Conservation (phyloP, 208 protist genomes). For the Herpetomonas samuelpessoai region DNA sequence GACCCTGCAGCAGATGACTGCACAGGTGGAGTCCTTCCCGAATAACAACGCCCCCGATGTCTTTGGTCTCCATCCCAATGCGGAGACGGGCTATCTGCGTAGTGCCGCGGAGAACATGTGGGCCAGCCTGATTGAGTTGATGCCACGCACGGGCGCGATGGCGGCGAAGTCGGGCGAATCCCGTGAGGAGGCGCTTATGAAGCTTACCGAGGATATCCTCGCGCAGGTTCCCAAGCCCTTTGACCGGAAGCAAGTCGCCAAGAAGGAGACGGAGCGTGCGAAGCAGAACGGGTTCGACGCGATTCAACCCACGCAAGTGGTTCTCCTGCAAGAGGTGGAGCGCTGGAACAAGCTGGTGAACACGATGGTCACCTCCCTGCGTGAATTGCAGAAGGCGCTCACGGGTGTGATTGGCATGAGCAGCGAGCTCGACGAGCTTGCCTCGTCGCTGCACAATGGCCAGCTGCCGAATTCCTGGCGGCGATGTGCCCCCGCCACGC, state of each 20-base stretch:
- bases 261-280: slow-evolving; percentile 70
- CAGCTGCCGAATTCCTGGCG: slow-evolving; percentile 94
- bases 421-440: slow-evolving; percentile 95
- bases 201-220: slow-evolving; percentile 89
- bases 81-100: slow-evolving; percentile 98
- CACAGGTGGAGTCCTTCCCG: slow-evolving; percentile 92
- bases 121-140: slow-evolving; percentile 95
- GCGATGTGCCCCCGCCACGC: slow-evolving; percentile 92
- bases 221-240: slow-evolving; percentile 91
- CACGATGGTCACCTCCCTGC: slow-evolving; percentile 91
- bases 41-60: slow-evolving; percentile 96
- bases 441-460: slow-evolving; percentile 92
- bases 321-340: slow-evolving; percentile 98
- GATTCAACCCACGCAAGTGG: slow-evolving; percentile 94
- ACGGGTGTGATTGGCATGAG: slow-evolving; percentile 98
- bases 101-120: slow-evolving; percentile 94
- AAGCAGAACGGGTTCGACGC: slow-evolving; percentile 55
- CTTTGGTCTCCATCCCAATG: slow-evolving; percentile 99
- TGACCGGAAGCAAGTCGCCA: slow-evolving; percentile 78
- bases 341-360: slow-evolving; percentile 95
- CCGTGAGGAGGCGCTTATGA: slow-evolving; percentile 86
- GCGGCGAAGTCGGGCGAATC: slow-evolving; percentile 51
- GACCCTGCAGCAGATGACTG: slow-evolving; percentile 83
- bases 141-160: slow-evolving; percentile 83
- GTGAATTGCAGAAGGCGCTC: slow-evolving; percentile 95